phyloP scores from a whole-genome alignment of 768 basidiomycete species.

The Lactarius evosmus region DNA sequence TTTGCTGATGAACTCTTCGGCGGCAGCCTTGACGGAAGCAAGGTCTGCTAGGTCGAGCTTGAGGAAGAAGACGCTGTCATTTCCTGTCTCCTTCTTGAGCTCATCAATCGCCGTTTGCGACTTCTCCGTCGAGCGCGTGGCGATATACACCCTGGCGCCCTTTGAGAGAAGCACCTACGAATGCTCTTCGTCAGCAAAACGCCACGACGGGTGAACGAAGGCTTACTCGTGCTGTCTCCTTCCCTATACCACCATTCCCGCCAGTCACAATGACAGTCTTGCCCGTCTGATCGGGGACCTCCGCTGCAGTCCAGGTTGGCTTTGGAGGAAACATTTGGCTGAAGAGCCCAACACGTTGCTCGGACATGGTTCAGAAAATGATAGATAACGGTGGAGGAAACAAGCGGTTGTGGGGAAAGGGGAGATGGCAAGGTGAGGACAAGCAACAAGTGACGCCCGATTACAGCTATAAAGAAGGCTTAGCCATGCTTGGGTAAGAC shows the following conservation, averaged over 20 bases:
- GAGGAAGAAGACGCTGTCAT: constrained; percentile 30
- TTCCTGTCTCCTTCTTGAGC: constrained; percentile 28
- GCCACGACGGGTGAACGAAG: too few species aligned
- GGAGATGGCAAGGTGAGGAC: neutral
- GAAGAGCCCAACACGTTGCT: constrained; percentile 11
- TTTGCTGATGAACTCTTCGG: constrained; percentile 36
- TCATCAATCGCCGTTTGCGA: constrained; percentile 27
- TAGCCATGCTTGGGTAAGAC: neutral
- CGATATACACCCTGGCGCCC: constrained; percentile 35
- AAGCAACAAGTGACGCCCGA: neutral
- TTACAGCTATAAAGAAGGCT: neutral
- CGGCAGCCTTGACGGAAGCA: constrained; percentile 35
- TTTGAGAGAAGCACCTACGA: constrained; percentile 33
- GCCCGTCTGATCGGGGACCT: constrained; percentile 32
- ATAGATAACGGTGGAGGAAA: neutral
- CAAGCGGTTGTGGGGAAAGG: neutral
- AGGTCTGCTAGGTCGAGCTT: constrained; percentile 41
- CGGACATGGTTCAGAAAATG: constrained; percentile 6
- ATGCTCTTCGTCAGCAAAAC: neutral
- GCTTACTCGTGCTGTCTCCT: constrained; percentile 24
- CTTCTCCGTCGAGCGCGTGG: constrained; percentile 30
- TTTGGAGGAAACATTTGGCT: constrained; percentile 21
- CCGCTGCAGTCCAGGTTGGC: constrained; percentile 18
- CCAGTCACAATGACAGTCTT: constrained; percentile 32
- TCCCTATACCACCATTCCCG: constrained; percentile 29